Evolutionary conservation across 177 flowering plant species (phyloP).

Genomic region (Telopea speciosissima): DNA sequence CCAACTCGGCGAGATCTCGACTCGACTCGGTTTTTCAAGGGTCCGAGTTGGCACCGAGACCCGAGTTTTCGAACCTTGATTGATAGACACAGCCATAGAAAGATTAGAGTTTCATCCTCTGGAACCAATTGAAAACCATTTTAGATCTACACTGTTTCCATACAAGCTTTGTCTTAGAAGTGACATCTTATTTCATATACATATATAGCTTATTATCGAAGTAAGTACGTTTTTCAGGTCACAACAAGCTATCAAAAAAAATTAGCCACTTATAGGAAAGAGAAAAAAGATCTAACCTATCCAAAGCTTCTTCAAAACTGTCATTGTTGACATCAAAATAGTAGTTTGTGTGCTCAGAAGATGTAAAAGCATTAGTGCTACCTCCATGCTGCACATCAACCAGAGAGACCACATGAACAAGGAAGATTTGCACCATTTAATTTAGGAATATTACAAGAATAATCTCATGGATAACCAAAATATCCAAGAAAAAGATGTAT

Average conservation of each 20-base stretch:
- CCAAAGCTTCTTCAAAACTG: constrained; percentile 83
- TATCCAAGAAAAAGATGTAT: not conserved
- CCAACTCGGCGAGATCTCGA: too few species aligned
- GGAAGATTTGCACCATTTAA: not conserved
- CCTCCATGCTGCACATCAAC: constrained; percentile 77
- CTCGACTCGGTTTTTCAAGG: too few species aligned
- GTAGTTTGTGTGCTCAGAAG: constrained; percentile 77
- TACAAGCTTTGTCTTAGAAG: too few species aligned
- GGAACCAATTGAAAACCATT: too few species aligned
- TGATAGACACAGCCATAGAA: too few species aligned
- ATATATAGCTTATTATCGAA: too few species aligned
- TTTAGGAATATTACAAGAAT: not conserved
- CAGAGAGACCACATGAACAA: constrained; percentile 9
- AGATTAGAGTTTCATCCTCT: too few species aligned
- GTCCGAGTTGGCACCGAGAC: too few species aligned
- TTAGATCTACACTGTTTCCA: too few species aligned
- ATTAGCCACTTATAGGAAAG: constrained; percentile 1
- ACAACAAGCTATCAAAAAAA: not conserved
- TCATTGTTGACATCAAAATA: constrained; percentile 77
- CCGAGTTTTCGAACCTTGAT: too few species aligned
- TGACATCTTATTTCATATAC: too few species aligned
- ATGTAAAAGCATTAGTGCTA: constrained; percentile 77
- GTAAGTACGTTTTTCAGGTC: too few species aligned
- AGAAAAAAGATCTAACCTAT: constrained; percentile 47
- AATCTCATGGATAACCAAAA: not conserved